Evolutionary conservation across 192 early-diverging fungal species (phyloP).

Genomic region (Umbelopsis isabellina): DNA sequence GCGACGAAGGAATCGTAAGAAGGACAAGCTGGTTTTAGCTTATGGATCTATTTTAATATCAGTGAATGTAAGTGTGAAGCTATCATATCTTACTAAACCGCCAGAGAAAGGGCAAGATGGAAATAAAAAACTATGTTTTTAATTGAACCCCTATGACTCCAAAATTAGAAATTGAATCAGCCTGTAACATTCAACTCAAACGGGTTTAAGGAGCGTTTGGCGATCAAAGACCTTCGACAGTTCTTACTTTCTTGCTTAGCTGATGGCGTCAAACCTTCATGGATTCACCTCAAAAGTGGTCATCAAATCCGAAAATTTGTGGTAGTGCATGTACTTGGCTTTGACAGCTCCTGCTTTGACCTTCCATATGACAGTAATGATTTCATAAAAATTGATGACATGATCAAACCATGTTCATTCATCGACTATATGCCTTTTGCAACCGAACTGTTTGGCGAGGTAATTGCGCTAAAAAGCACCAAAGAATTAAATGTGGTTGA

Average conservation of each 20-base stretch:
- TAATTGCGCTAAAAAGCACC: slow-evolving; percentile 33
- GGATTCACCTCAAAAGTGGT: slow-evolving; percentile 41
- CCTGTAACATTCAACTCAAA: slow-evolving; percentile 20
- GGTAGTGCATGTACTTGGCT: slow-evolving; percentile 42
- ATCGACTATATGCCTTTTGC: slow-evolving; percentile 20
- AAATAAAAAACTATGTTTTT: background rate
- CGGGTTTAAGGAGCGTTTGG: background rate
- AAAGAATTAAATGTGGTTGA: slow-evolving; percentile 40
- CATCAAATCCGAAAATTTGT: slow-evolving; percentile 43
- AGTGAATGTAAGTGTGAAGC: background rate
- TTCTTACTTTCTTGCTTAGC: slow-evolving; percentile 48
- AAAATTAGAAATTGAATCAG: background rate
- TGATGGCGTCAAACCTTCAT: slow-evolving; percentile 39
- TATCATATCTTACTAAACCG: background rate
- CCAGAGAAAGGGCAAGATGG: background rate
- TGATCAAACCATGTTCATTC: background rate
- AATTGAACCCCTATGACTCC: background rate
- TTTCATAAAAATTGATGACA: background rate
- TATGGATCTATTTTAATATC: background rate
- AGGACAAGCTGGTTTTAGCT: background rate
- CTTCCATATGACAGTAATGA: slow-evolving; percentile 23
- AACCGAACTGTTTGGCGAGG: slow-evolving; percentile 38
- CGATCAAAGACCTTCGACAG: slow-evolving; percentile 44
- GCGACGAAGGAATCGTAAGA: slow-evolving; percentile 1
- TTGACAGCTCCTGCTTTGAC: slow-evolving; percentile 47